Conservation (phyloP, 2,329 filamentous ascomycete genomes). For the Trichoderma koningii region DNA sequence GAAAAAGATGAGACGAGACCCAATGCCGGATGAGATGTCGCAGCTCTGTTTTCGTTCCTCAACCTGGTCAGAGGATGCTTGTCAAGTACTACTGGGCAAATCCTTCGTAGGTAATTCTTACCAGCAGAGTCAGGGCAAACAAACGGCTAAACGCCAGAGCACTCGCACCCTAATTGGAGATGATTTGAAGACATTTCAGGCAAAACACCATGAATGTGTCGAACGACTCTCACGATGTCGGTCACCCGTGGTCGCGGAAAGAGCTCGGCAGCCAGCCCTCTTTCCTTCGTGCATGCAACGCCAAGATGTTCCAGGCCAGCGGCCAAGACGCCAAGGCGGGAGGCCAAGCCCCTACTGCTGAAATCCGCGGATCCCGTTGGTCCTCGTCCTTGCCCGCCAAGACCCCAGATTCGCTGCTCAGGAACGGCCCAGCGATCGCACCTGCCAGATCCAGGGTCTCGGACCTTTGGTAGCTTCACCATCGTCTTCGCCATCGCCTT, state of each 20-base stretch:
- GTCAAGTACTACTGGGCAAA: too few relatives aligned
- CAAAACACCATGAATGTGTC: not conserved
- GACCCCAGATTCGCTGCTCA: conserved; percentile 5
- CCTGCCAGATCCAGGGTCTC: conserved; percentile 15
- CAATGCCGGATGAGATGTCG: too few relatives aligned
- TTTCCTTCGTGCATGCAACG: not conserved
- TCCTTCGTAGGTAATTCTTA: not conserved
- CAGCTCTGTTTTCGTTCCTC: too few relatives aligned
- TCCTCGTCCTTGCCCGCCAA: conserved; percentile 3
- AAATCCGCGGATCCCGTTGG: conserved; percentile 19
- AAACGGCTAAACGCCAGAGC: not conserved
- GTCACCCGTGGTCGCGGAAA: not conserved
- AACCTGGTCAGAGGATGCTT: too few relatives aligned
- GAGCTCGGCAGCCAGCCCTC: too few relatives aligned
- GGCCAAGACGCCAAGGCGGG: conserved; percentile 23
- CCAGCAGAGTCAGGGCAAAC: not conserved
- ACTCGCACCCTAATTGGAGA: not conserved
- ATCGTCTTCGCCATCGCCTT: too few relatives aligned
- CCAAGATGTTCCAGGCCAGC: conserved; percentile 12
- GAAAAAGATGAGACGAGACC: too few relatives aligned
- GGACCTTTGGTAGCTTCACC: too few relatives aligned
- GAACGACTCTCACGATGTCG: not conserved
- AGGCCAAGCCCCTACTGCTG: conserved; percentile 13
- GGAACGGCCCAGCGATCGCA: conserved; percentile 17
- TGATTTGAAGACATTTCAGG: not conserved